phyloP scores from a whole-genome alignment of 768 basidiomycete genomes.

The Rhizopogon sp. region DNA sequence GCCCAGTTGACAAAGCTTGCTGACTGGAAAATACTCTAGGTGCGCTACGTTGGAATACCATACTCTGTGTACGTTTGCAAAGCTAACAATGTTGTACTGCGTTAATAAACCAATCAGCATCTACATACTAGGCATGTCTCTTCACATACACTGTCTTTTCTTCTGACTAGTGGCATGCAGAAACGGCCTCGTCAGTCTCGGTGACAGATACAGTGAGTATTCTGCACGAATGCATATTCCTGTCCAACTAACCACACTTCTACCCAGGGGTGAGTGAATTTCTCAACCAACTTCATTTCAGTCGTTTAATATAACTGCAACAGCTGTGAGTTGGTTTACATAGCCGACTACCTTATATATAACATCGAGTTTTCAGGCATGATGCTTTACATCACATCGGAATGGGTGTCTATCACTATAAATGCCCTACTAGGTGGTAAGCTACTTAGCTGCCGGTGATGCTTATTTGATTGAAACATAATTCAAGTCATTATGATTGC shows the following conservation, averaged over 20 bases:
- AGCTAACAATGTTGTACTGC: background rate
- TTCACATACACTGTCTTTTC: background rate
- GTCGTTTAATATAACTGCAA: background rate
- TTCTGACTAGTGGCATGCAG: background rate
- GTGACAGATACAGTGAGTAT: background rate
- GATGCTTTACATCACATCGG: too few relatives aligned
- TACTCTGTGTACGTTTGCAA: background rate
- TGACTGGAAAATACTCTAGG: background rate
- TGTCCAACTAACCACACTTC: background rate
- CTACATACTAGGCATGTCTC: background rate
- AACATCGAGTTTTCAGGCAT: constrained; percentile 26
- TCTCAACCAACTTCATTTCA: background rate
- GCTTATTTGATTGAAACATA: too few relatives aligned
- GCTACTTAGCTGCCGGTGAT: too few relatives aligned
- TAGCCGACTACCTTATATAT: too few relatives aligned
- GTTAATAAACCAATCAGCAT: background rate
- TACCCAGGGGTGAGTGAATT: background rate
- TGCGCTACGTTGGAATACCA: background rate
- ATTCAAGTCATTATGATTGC: too few relatives aligned
- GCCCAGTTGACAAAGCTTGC: background rate
- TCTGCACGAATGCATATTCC: background rate
- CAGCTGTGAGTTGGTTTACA: background rate
- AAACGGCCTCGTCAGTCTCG: background rate
- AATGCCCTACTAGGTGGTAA: too few relatives aligned
- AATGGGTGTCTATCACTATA: too few relatives aligned